These are phyloP conservation scores for Priceomyces fermenticarens DNA, from an alignment of 805 yeast genomes.

Conservation along the genomic window DNA sequence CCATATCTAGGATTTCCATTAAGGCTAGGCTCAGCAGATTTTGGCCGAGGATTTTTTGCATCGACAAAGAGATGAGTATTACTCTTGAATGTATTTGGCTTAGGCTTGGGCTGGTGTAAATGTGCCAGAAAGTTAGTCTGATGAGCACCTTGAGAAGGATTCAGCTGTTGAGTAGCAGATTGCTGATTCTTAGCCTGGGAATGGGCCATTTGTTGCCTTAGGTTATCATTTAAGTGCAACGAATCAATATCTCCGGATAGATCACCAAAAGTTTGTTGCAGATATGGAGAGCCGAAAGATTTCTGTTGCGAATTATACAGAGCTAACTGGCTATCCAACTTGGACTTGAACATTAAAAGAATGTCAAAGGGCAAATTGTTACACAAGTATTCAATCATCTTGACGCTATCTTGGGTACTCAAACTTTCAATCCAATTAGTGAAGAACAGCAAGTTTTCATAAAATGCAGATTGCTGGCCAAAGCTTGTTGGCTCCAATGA, in stretches of 20 bases:
- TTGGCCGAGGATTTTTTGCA: slow-evolving; percentile 31
- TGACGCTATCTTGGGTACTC: slow-evolving; percentile 48
- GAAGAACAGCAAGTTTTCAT: slow-evolving; percentile 49
- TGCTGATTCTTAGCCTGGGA: slow-evolving; percentile 5
- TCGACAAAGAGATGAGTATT: slow-evolving; percentile 17
- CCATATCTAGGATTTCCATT: slow-evolving; percentile 12
- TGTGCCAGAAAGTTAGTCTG: slow-evolving; percentile 1
- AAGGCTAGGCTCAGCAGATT: slow-evolving; percentile 44
- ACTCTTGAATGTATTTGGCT: slow-evolving; percentile 25
- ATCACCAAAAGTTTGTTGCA: slow-evolving; percentile 11
- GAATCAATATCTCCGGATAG: slow-evolving; percentile 15
- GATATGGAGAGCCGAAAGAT: slow-evolving; percentile 6
- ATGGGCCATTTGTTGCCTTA: slow-evolving; percentile 7
- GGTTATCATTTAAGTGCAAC: slow-evolving; percentile 11
- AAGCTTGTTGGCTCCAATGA: slow-evolving; percentile 9
- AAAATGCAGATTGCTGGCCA: slow-evolving; percentile 33
- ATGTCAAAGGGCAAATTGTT: slow-evolving; percentile 51
- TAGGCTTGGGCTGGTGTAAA: slow-evolving; percentile 41
- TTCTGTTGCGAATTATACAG: slow-evolving; percentile 5
- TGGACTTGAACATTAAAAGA: slow-evolving; percentile 46
- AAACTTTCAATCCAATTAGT: slow-evolving; percentile 51
- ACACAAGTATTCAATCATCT: slow-evolving; percentile 54
- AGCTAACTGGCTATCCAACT: slow-evolving; percentile 39
- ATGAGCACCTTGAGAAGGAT: slow-evolving; percentile 4
- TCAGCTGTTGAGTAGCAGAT: slow-evolving; percentile 5